phyloP scores from a whole-genome alignment of 2,329 filamentous ascomycete genomes.

The Alternaria alternata region DNA sequence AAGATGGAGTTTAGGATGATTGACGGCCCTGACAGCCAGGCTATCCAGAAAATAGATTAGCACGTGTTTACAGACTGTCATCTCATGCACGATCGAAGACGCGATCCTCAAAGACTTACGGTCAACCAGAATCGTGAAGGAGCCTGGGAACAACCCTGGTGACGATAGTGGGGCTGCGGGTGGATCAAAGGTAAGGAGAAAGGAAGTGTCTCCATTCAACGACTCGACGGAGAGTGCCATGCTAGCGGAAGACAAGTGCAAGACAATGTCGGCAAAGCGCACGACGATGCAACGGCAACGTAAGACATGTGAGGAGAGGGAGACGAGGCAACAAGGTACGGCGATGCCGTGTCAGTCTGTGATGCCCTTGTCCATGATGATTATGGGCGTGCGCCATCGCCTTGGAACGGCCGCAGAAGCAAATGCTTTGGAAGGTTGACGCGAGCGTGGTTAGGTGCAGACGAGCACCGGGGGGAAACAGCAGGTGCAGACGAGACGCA shows the following conservation, averaged over 20 bases:
- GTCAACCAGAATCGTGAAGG: conserved; percentile 74
- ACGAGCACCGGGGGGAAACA: conserved; percentile 7
- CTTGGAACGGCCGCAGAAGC: conserved; percentile 8
- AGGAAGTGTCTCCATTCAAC: conserved; percentile 71
- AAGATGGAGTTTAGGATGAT: conserved; percentile 69
- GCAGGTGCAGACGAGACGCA: conserved; percentile 19
- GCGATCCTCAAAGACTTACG: conserved; percentile 41
- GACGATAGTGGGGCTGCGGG: conserved; percentile 54
- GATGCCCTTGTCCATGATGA: conserved; percentile 16
- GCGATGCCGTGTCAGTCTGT: conserved; percentile 13
- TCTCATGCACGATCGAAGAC: neutral
- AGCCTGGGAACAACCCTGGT: conserved; percentile 52
- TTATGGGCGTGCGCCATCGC: conserved; percentile 8
- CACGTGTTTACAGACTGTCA: neutral
- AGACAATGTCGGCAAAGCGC: conserved; percentile 9
- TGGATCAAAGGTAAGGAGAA: conserved; percentile 70
- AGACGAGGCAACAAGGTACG: conserved; percentile 2
- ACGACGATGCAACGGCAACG: conserved; percentile 3
- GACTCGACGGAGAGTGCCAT: conserved; percentile 72
- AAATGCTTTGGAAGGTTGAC: conserved; percentile 16
- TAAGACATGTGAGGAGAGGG: conserved; percentile 9
- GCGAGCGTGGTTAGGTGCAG: conserved; percentile 15
- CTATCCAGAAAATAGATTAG: conserved; percentile 7
- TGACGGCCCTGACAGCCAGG: conserved; percentile 71
- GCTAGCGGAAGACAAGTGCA: conserved; percentile 12